Percentiles rank a stretch among this genome's conserved stretches.
Evolutionary conservation across 345 rosid species (phyloP).

Genomic region (Geranium rotundifolium): DNA sequence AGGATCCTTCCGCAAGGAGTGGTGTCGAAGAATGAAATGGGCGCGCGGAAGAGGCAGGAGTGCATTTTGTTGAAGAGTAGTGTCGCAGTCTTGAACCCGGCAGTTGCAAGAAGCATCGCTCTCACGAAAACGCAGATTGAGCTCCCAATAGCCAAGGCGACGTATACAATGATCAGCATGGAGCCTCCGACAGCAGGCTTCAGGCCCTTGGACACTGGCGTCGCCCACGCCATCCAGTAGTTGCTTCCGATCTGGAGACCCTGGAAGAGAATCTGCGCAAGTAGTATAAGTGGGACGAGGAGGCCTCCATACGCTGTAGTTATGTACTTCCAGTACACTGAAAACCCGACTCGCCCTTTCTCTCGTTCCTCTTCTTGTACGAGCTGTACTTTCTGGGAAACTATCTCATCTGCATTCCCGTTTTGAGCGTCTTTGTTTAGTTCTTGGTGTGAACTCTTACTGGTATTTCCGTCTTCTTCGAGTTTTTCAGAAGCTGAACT

Average conservation of each 20-base stretch:
- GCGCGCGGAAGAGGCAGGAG: conserved; percentile 52
- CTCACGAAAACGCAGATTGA: conserved; percentile 45
- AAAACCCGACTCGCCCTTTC: conserved; percentile 60
- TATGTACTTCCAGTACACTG: conserved; percentile 52
- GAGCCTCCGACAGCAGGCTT: conserved; percentile 38
- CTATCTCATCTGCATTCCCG: conserved; percentile 25
- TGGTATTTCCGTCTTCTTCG: conserved; percentile 14
- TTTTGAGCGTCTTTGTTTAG: conserved; percentile 21
- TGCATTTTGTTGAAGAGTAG: conserved; percentile 61
- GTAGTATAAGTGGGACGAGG: conserved; percentile 54
- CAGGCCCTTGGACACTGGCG: conserved; percentile 43
- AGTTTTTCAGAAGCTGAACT: conserved; percentile 20
- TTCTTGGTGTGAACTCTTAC: conserved; percentile 13
- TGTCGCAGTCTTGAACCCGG: conserved; percentile 61
- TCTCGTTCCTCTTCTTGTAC: conserved; percentile 81
- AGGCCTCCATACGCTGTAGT: conserved; percentile 66
- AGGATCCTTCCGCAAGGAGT: conserved; percentile 72
- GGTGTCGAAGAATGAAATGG: conserved; percentile 80
- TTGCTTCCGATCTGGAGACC: conserved; percentile 68
- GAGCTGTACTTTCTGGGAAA: conserved; percentile 39
- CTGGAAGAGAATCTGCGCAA: conserved; percentile 55
- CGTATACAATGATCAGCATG: conserved; percentile 44
- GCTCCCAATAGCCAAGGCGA: conserved; percentile 46
- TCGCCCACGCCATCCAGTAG: conserved; percentile 86
- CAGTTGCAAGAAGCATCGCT: conserved; percentile 39